A percentile compares a stretch with the other conserved stretches of the same genome.
Conservation (phyloP, 2,329 filamentous ascomycete species). For the Arthrocladium fulminans region DNA sequence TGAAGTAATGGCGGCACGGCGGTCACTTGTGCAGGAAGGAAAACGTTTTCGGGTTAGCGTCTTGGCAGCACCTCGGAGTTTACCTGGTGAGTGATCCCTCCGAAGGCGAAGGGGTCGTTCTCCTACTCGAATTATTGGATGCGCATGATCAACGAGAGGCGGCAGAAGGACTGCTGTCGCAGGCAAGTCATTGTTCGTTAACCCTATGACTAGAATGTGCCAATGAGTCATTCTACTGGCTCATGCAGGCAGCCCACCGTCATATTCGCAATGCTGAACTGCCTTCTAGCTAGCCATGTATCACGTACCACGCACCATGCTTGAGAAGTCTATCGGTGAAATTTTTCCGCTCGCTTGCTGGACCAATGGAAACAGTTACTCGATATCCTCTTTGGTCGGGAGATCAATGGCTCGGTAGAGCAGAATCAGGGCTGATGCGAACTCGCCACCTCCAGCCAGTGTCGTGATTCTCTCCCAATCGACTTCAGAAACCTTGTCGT, state of each 20-base stretch:
- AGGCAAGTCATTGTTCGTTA: no score
- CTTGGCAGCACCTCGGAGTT: conserved; percentile 1
- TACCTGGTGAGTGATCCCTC: background rate
- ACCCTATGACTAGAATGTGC: no score
- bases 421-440: conserved; percentile 43
- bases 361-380: conserved; percentile 10
- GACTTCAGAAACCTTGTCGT: conserved; percentile 93
- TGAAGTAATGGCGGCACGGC: no score
- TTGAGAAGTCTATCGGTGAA: background rate
- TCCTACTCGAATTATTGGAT: background rate
- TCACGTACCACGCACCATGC: no score
- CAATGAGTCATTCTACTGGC: no score
- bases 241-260: no score
- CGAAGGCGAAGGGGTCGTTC: no score
- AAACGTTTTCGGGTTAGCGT: conserved; percentile 6
- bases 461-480: conserved; percentile 82
- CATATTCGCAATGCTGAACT: no score
- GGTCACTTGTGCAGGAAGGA: background rate
- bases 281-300: no score
- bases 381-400: conserved; percentile 34
- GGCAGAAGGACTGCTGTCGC: no score
- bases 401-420: conserved; percentile 43
- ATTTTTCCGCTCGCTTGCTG: background rate
- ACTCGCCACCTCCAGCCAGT: conserved; percentile 68
- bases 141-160: no score